Evolutionary conservation across 148 eudicot species (phyloP).

Genomic region (Persicaria tinctoria): DNA sequence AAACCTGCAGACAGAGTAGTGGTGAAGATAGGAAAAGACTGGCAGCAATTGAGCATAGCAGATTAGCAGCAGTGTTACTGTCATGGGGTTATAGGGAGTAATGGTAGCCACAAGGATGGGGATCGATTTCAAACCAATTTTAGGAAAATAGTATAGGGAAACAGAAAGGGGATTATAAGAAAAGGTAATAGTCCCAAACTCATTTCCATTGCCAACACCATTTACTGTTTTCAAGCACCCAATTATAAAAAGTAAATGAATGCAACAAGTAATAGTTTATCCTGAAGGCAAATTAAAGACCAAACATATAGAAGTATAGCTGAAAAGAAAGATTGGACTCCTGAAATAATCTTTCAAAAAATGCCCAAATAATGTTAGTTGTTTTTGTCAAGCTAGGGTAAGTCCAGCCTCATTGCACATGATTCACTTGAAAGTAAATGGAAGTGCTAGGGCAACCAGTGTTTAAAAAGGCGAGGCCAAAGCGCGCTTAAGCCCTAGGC

Average conservation of each 20-base stretch:
- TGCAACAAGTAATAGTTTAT: neutral
- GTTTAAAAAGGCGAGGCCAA: no score
- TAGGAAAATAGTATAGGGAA: neutral
- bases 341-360: neutral
- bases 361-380: neutral
- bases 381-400: neutral
- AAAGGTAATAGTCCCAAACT: neutral
- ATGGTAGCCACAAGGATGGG: neutral
- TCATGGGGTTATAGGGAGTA: neutral
- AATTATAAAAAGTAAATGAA: neutral
- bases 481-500: no score
- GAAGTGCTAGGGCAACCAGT: no score
- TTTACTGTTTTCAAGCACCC: neutral
- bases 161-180: neutral
- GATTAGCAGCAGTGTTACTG: neutral
- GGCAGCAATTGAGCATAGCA: neutral
- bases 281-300: no score
- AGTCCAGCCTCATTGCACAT: slow-evolving; percentile 3
- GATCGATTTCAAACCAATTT: neutral
- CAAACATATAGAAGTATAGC: neutral
- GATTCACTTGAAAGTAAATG: neutral
- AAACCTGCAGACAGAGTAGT: neutral
- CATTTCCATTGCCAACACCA: neutral
- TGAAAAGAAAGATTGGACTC: neutral
- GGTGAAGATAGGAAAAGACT: neutral